Percentiles rank a stretch among this genome's conserved stretches.
Evolutionary conservation across 176 grass and related monocot species (phyloP).

Genomic region (Aegilops speltoides): DNA sequence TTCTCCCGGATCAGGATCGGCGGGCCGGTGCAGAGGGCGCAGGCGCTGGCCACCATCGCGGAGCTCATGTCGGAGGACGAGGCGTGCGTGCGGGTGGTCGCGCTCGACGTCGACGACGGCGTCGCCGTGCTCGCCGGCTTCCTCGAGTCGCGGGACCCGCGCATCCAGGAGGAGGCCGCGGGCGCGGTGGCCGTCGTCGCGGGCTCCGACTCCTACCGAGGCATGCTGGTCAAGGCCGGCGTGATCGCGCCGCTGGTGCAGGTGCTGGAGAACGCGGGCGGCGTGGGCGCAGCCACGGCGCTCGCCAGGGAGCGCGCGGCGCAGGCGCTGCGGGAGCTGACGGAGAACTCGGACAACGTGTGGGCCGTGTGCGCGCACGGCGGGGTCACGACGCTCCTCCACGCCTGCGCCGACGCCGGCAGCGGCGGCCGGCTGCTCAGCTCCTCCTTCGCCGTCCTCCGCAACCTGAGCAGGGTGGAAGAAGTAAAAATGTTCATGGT

Average conservation of each 20-base stretch:
- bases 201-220: conserved; percentile 47
- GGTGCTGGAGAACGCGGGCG: conserved; percentile 48
- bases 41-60: conserved; percentile 57
- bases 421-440: conserved; percentile 51
- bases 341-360: conserved; percentile 91
- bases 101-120: conserved; percentile 56
- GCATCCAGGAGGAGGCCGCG: conserved; percentile 63
- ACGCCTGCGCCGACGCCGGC: conserved; percentile 26
- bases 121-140: conserved; percentile 63
- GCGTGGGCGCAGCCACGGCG: conserved; percentile 8
- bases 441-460: conserved; percentile 62
- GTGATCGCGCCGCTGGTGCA: conserved; percentile 65
- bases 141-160: conserved; percentile 46
- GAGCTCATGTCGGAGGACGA: conserved; percentile 69
- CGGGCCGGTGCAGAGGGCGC: conserved; percentile 34
- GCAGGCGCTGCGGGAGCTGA: conserved; percentile 61
- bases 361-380: conserved; percentile 93
- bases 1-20: conserved; percentile 77
- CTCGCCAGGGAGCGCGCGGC: conserved; percentile 55
- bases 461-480: conserved; percentile 69
- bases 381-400: conserved; percentile 65
- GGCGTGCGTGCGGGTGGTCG: conserved; percentile 48
- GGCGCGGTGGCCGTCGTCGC: conserved; percentile 48
- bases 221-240: conserved; percentile 62
- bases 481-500: conserved; percentile 85